phyloP scores from a whole-genome alignment of 129 eudicot genomes.

The Rutidosis leptorrhynchoides region DNA sequence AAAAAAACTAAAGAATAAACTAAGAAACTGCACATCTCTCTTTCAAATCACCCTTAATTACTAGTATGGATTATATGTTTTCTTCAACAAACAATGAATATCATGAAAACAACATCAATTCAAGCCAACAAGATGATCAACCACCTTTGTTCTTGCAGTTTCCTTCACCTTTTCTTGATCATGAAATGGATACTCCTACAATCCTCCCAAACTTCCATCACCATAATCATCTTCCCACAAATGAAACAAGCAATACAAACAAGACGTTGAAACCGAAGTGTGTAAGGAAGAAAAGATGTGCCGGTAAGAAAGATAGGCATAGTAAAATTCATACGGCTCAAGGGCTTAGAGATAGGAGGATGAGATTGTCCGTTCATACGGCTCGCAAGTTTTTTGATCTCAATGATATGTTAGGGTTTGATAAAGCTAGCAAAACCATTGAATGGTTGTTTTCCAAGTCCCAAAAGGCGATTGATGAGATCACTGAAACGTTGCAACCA shows the following conservation, averaged over 20 bases:
- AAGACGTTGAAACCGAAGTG: conserved; percentile 13
- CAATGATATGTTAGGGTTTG: conserved; percentile 54
- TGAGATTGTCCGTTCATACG: conserved; percentile 52
- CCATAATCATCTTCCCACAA: background rate
- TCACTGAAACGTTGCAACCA: conserved; percentile 20
- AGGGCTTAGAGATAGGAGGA: conserved; percentile 53
- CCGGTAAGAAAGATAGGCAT: conserved; percentile 54
- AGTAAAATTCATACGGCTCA: conserved; percentile 55
- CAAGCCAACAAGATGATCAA: conserved; percentile 24
- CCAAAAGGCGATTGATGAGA: conserved; percentile 44
- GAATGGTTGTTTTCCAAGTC: conserved; percentile 59
- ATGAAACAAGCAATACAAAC: too few species aligned
- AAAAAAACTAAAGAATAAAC: too few species aligned
- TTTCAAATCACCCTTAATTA: background rate
- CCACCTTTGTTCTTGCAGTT: conserved; percentile 25
- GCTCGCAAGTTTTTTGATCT: conserved; percentile 58
- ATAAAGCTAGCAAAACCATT: conserved; percentile 58
- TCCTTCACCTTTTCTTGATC: conserved; percentile 34
- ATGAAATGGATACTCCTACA: background rate
- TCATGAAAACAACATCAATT: conserved; percentile 19
- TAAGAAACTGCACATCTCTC: background rate
- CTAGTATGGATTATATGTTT: conserved; percentile 20
- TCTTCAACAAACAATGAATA: conserved; percentile 21
- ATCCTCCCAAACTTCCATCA: background rate
- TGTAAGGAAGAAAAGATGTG: conserved; percentile 26